Base-by-base conservation (phyloP, 192 early-diverging fungal genomes). In the Coemansia umbellata region DNA sequence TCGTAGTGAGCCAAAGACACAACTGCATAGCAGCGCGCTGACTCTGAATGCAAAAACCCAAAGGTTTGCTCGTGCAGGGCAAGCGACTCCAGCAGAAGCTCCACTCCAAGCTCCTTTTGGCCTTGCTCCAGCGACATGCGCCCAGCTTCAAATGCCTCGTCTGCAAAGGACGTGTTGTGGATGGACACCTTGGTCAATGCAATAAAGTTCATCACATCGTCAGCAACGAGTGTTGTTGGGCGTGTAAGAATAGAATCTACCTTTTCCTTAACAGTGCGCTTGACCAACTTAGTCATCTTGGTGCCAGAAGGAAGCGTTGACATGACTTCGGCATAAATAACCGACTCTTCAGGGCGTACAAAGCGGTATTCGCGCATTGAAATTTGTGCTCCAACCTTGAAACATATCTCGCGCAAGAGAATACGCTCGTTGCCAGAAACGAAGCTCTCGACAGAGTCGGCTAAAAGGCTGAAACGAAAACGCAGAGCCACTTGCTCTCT, bases 1-100 rank as follows among this genome's bases (percentile, higher is more conserved):
- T 95, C 84, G 58, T 91, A 87, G 63, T 88, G 87, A 15, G 87
- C 75, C 81, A 93, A 80, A 13, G 96, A 90, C 36, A 95, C 77
- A 13, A 83, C 80, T 10, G 83, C 80, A 69, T 93, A 94, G 54
- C 87, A 85, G 26, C 89, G 85, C n/a, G 84, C 87, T 17, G 91
- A 92, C 51, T 95, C 93, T 0, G 87, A 80, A 55, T 98, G 93
- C 50, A 97, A 62, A 51, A 91, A 90, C 11, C 93, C 93, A 68
- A 87, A 94, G 11, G 87, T 88, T 69, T 96, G 93, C 77, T 99
- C 96, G 65, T 91, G 92, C 17, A 97, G 72, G 4, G 88, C 68
- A 47, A 90, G 66, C 10, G 93, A 88, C 67, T 97, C 91, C 22
- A 82, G 52, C 51, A 93, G 66, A 28, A 96, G 67, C 61, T 98